Conservation (phyloP, 768 basidiomycete species). For the Termitomyces sp. region DNA sequence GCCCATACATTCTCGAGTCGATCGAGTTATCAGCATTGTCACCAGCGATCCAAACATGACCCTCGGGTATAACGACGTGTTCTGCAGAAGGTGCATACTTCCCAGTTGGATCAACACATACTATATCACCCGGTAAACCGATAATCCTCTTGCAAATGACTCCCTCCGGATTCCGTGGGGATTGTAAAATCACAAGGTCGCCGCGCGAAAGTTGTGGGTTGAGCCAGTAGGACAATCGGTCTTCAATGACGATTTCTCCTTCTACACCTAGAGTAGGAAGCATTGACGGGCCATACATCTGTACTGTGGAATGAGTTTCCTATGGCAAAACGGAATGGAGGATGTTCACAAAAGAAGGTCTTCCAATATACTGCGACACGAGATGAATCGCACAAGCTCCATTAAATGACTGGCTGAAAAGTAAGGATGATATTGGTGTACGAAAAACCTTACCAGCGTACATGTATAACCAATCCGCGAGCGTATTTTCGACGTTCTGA, state of each 20-base stretch:
- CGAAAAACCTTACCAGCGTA: slow-evolving; percentile 1
- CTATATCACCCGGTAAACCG: slow-evolving; percentile 82
- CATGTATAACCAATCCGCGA: slow-evolving; percentile 14
- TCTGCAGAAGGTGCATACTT: slow-evolving; percentile 55
- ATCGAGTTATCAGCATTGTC: slow-evolving; percentile 82
- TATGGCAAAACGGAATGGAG: slow-evolving; percentile 1
- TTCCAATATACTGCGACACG: slow-evolving; percentile 56
- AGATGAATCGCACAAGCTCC: slow-evolving; percentile 55
- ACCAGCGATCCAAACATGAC: slow-evolving; percentile 87
- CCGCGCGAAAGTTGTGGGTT: slow-evolving; percentile 59
- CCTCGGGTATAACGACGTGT: slow-evolving; percentile 75
- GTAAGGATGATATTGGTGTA: neutral
- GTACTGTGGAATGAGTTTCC: slow-evolving; percentile 3
- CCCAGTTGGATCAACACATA: slow-evolving; percentile 87
- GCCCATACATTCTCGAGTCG: slow-evolving; percentile 92
- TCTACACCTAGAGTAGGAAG: slow-evolving; percentile 60
- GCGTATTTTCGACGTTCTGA: slow-evolving; percentile 13
- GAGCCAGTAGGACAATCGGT: slow-evolving; percentile 49
- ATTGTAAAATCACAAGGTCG: slow-evolving; percentile 68
- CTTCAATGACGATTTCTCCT: slow-evolving; percentile 64
- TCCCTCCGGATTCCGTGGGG: slow-evolving; percentile 61
- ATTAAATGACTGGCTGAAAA: slow-evolving; percentile 42
- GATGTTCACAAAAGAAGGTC: slow-evolving; percentile 42
- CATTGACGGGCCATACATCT: slow-evolving; percentile 80
- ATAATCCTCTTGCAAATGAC: slow-evolving; percentile 86